Evolutionary conservation across 1,284 basidiomycete genomes (phyloP).

Genomic region (Leccinum insolens): DNA sequence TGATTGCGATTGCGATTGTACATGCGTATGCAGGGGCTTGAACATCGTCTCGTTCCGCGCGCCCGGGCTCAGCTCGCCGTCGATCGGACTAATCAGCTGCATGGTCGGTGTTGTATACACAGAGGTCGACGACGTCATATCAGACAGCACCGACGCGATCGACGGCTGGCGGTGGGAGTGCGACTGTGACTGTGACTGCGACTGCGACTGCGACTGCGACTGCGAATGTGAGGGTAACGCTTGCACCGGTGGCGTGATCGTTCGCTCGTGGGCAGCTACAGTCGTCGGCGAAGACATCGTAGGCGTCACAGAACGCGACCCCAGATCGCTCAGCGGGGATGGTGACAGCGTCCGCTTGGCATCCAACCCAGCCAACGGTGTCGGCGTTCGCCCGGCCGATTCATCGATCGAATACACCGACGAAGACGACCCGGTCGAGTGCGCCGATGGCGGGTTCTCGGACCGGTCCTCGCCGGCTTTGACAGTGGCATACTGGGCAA

Average conservation of each 20-base stretch:
- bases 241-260: not conserved
- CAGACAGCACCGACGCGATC: conserved; percentile 66
- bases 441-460: conserved; percentile 32
- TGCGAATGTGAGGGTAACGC: not conserved
- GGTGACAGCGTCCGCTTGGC: conserved; percentile 30
- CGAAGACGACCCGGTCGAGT: conserved; percentile 44
- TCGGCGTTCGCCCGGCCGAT: conserved; percentile 28
- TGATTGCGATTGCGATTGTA: not conserved
- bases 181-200: conserved; percentile 19
- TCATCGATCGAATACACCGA: conserved; percentile 65
- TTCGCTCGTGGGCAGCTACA: not conserved
- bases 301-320: conserved; percentile 38
- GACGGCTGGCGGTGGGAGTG: conserved; percentile 54
- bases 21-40: conserved; percentile 17
- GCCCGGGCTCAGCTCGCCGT: conserved; percentile 18
- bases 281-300: conserved; percentile 19
- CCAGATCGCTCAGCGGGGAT: conserved; percentile 16
- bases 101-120: conserved; percentile 54
- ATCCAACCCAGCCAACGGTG: conserved; percentile 28
- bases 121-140: conserved; percentile 35
- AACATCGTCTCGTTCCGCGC: conserved; percentile 30
- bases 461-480: conserved; percentile 18
- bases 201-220: conserved; percentile 1
- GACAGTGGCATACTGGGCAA: conserved; percentile 21
- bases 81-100: conserved; percentile 37